These are phyloP conservation scores for Aspergillus felis DNA, from an alignment of 2,329 filamentous ascomycete species.

Conservation along the genomic window DNA sequence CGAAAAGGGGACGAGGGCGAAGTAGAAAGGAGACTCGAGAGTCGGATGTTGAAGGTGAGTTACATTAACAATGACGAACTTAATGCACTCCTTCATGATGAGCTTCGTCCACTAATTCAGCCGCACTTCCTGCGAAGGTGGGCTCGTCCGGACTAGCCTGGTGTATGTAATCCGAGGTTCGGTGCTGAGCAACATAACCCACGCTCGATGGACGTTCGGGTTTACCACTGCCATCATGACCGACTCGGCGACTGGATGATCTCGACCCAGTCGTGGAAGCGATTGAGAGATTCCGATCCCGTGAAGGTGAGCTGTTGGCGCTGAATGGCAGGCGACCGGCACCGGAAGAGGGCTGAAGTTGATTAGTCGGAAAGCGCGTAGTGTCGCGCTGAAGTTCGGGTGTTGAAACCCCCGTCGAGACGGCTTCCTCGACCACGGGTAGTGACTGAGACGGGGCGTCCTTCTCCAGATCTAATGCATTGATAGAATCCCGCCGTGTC, in stretches of 20 bases:
- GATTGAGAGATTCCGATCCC: conserved; percentile 33
- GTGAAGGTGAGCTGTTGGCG: conserved; percentile 32
- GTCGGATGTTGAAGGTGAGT: neutral
- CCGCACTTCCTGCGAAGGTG: conserved; percentile 40
- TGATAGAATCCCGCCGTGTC: conserved; percentile 41
- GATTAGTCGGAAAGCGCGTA: conserved; percentile 10
- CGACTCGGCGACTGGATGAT: conserved; percentile 32
- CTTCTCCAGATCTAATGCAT: conserved; percentile 12
- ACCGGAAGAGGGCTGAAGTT: conserved; percentile 24
- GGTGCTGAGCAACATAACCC: conserved; percentile 48
- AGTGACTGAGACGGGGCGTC: conserved; percentile 13
- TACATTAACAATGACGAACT: neutral
- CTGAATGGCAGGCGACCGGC: conserved; percentile 42
- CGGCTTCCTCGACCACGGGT: conserved; percentile 18
- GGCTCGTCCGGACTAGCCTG: conserved; percentile 36
- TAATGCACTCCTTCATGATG: conserved; percentile 13
- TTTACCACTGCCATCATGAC: conserved; percentile 20
- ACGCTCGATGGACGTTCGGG: conserved; percentile 44
- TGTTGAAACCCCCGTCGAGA: conserved; percentile 6
- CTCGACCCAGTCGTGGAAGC: conserved; percentile 36
- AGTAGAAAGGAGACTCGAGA: conserved; percentile 2
- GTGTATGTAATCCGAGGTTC: conserved; percentile 47
- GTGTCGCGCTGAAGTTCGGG: conserved; percentile 10
- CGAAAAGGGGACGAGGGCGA: neutral
- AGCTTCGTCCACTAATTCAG: conserved; percentile 42